Conservation (phyloP, 805 yeast genomes). For the Ogataea glucozyma region DNA sequence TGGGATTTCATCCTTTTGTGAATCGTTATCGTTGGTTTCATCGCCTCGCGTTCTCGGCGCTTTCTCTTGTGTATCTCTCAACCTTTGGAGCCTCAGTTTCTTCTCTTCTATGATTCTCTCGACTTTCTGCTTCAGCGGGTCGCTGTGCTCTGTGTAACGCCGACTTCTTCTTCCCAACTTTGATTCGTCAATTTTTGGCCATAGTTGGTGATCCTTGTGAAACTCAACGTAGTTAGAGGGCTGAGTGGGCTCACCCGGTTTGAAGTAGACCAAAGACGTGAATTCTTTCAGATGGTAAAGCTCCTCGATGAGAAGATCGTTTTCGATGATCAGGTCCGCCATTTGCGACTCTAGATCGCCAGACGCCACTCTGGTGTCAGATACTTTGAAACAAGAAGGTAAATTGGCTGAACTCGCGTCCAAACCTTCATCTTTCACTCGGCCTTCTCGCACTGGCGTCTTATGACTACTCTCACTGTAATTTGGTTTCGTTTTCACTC, state of each 20-base stretch:
- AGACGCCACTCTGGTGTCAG: no score
- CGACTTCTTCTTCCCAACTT: conserved; percentile 30
- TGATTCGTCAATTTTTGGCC: conserved; percentile 36
- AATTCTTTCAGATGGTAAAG: conserved; percentile 63
- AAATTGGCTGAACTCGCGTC: background rate
- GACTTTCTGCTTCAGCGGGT: conserved; percentile 28
- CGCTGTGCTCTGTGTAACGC: conserved; percentile 24
- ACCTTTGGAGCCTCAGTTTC: conserved; percentile 2
- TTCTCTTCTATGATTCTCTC: conserved; percentile 16
- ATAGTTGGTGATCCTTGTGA: conserved; percentile 37
- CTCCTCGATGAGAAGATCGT: conserved; percentile 55
- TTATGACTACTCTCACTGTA: conserved; percentile 10
- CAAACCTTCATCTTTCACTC: background rate
- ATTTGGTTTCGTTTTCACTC: conserved; percentile 18
- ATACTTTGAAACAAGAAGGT: conserved; percentile 15
- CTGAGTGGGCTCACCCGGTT: conserved; percentile 47
- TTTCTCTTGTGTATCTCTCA: conserved; percentile 1
- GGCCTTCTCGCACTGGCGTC: conserved; percentile 4
- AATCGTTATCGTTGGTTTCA: no score
- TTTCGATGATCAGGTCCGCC: conserved; percentile 45
- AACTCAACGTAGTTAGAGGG: conserved; percentile 37
- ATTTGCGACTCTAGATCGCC: conserved; percentile 35
- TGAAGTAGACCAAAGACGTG: conserved; percentile 61
- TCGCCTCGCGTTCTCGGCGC: no score
- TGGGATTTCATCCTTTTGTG: no score